phyloP scores from a whole-genome alignment of 2,329 filamentous ascomycete species.

The Scortechinia acanthostroma region DNA sequence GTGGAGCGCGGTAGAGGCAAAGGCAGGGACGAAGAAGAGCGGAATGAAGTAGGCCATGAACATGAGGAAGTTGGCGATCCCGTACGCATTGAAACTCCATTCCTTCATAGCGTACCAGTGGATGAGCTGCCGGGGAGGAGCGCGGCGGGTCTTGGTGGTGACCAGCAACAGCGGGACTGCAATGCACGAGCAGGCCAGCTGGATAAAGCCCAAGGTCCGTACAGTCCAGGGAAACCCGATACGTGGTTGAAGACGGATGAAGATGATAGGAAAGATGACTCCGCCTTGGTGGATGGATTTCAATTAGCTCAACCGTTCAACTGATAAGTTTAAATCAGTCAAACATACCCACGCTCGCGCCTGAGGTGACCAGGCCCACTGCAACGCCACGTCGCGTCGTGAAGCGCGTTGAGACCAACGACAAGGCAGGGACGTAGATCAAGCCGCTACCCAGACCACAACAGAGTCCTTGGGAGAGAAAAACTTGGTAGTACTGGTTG shows the following conservation, averaged over 20 bases:
- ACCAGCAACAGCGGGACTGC: constrained; percentile 28
- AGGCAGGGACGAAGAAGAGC: constrained; percentile 32
- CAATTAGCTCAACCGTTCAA: background rate
- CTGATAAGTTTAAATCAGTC: constrained; percentile 3
- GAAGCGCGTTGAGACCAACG: constrained; percentile 31
- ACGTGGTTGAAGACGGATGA: constrained; percentile 31
- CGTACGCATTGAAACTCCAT: constrained; percentile 20
- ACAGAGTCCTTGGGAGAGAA: constrained; percentile 28
- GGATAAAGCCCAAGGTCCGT: constrained; percentile 35
- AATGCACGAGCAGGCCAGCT: constrained; percentile 27
- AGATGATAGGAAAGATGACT: constrained; percentile 35
- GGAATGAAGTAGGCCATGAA: constrained; percentile 38
- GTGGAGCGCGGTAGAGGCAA: background rate
- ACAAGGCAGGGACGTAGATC: constrained; percentile 22
- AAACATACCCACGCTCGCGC: constrained; percentile 19
- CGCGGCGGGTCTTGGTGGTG: constrained; percentile 24
- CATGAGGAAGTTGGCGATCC: constrained; percentile 25
- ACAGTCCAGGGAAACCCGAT: constrained; percentile 49
- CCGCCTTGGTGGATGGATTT: constrained; percentile 21
- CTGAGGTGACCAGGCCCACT: constrained; percentile 20
- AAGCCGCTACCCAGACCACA: constrained; percentile 25
- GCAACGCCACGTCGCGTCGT: constrained; percentile 17
- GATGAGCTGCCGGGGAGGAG: constrained; percentile 28
- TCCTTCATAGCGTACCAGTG: no score
- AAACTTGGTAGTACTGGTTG: constrained; percentile 30